Base-by-base conservation (phyloP, 768 basidiomycete genomes). In the Phlebiopsis gigantea region DNA sequence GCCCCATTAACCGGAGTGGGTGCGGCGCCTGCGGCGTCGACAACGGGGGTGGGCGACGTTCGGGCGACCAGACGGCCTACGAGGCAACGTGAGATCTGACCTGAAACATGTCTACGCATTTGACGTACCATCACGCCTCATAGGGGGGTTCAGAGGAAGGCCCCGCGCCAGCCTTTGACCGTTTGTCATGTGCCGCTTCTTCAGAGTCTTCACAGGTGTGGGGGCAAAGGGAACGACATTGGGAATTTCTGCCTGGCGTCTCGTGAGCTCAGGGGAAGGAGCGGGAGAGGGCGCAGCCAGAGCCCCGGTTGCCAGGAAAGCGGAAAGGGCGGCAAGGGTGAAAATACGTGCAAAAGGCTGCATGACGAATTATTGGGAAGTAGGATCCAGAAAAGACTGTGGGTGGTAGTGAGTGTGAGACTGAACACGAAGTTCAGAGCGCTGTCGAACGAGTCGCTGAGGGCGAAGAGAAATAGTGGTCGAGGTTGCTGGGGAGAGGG, bases 301-400 rank as follows among this genome's bases (percentile, higher is more conserved):
- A n/a, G 21, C 24, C 17, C 28, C 25, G 26, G 54, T 55, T 26
- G 54, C 54, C 24, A 55, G 30, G 54, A 55, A 46, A 14, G 54
- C 54, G 17, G 45, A 46, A 28, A 55, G 44, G 29, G 31, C 29
- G 34, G 34, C 50, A 24, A 51, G 34, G 31, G 50, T 31, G 34
- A 51, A 41, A 30, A 55, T n/a, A 30, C 54, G 54, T 19, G 30
- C 31, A 30, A 55, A 55, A 29, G 54, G 47, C 54, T 46, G 45
- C 54, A 55, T 52, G 28, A 17, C 31, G 10, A 17, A n/a, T 55
- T 54, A 41, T 25, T 1, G 43, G 25, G 53, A 30, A 45, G 10
- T 6, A 44, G 42, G 17, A 19, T 14, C n/a, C 24, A 39, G 43
- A 26, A 55, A 55, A n/a, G 54, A 55, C 31, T 24, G 54, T 55